Percentiles rank a stretch among this genome's conserved stretches.
phyloP scores from a whole-genome alignment of 2,329 filamentous ascomycete genomes.

The Aspergillus hortae region DNA sequence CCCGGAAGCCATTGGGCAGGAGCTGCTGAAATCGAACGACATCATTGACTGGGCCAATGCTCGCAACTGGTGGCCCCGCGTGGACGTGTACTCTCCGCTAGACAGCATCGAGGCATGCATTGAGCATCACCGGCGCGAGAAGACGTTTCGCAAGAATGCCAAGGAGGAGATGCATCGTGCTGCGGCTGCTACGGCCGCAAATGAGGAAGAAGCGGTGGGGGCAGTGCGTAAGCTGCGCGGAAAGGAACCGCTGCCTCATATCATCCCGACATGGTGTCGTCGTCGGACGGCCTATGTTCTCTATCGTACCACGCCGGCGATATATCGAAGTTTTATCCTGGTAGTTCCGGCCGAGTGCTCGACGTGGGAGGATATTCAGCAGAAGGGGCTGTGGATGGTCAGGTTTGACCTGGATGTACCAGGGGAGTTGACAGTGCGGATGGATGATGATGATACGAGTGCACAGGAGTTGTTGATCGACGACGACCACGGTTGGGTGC shows the following conservation, averaged over 20 bases:
- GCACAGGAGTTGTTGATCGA: background rate
- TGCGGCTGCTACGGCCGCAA: background rate
- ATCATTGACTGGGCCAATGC: conserved; percentile 12
- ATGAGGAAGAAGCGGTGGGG: background rate
- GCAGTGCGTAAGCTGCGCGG: background rate
- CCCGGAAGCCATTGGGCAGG: background rate
- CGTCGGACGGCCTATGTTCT: background rate
- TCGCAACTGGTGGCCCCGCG: conserved; percentile 10
- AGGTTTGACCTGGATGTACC: conserved; percentile 11
- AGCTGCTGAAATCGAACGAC: background rate
- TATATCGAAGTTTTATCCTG: background rate
- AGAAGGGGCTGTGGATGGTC: conserved; percentile 7
- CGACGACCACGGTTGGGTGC: background rate
- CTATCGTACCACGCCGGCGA: background rate
- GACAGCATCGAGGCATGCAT: conserved; percentile 12
- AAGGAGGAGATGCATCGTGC: conserved; percentile 1
- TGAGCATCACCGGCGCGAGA: conserved; percentile 12
- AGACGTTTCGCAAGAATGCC: conserved; percentile 1
- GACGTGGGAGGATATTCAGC: conserved; percentile 8
- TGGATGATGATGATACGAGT: background rate
- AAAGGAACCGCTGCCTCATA: background rate
- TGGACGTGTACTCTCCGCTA: conserved; percentile 12
- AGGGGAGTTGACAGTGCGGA: conserved; percentile 4
- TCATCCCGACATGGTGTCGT: background rate
- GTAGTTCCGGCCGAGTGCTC: background rate